A percentile compares a stretch with the other conserved stretches of the same genome.
phyloP scores from a whole-genome alignment of 352 stramenopile genomes.

The Globisporangium lucens region DNA sequence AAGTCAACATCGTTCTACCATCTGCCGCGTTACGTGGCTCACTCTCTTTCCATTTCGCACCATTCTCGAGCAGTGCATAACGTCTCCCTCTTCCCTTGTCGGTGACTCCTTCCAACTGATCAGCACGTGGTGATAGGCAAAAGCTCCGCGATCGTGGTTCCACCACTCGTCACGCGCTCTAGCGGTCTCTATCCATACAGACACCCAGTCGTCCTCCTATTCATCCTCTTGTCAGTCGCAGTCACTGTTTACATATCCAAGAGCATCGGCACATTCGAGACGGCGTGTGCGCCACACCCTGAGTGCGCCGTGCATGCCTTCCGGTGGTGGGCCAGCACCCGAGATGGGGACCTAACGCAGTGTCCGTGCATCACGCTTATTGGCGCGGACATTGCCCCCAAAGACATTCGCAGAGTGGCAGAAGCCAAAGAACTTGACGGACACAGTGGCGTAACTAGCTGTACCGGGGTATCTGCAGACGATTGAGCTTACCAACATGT shows the following conservation, averaged over 20 bases:
- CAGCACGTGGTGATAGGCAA: too few species aligned
- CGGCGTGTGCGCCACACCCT: conserved; percentile 4
- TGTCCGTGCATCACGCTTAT: conserved; percentile 37
- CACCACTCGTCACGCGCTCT: background rate
- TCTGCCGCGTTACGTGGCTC: too few species aligned
- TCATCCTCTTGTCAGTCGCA: background rate
- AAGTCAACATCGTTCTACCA: too few species aligned
- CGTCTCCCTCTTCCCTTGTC: too few species aligned
- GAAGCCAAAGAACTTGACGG: conserved; percentile 15
- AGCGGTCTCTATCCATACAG: conserved; percentile 4
- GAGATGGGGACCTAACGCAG: conserved; percentile 2
- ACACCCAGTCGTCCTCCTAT: conserved; percentile 11
- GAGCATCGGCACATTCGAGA: background rate
- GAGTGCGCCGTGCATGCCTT: conserved; percentile 13
- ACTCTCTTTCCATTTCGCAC: too few species aligned
- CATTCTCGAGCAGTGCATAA: too few species aligned
- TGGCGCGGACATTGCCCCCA: conserved; percentile 13
- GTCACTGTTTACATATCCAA: background rate
- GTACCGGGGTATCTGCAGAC: conserved; percentile 24
- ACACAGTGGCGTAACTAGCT: conserved; percentile 21
- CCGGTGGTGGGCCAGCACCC: conserved; percentile 7
- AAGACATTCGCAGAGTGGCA: conserved; percentile 23
- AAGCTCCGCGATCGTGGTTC: too few species aligned
- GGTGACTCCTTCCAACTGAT: too few species aligned
- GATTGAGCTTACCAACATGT: conserved; percentile 30